Conservation (phyloP, 2,329 filamentous ascomycete species). For the Fusarium paranaense region DNA sequence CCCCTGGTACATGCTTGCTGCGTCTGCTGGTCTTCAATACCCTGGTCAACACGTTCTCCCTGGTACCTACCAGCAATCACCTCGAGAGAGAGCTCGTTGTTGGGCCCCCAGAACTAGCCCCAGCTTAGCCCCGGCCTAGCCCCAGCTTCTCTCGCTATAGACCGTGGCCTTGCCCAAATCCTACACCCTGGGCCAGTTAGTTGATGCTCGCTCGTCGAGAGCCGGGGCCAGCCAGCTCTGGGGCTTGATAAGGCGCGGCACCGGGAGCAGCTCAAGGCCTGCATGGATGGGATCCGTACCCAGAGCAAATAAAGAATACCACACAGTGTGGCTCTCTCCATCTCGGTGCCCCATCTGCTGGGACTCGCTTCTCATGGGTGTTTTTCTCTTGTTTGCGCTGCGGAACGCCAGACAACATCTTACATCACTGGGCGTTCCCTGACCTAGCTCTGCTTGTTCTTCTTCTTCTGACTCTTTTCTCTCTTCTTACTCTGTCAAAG, state of each 20-base stretch:
- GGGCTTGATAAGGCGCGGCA: constrained; percentile 43
- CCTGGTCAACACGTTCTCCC: constrained; percentile 42
- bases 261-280: constrained; percentile 33
- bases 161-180: constrained; percentile 30
- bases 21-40: constrained; percentile 34
- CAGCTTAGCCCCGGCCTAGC: constrained; percentile 39
- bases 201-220: constrained; percentile 17
- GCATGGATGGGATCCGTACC: constrained; percentile 40
- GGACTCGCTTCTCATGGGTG: constrained; percentile 38
- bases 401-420: constrained; percentile 35
- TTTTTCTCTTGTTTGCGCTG: constrained; percentile 37
- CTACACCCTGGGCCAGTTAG: constrained; percentile 25
- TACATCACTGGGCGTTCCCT: constrained; percentile 41
- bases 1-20: constrained; percentile 34
- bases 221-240: constrained; percentile 36
- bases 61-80: constrained; percentile 37
- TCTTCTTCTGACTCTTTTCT: constrained; percentile 33
- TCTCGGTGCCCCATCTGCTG: constrained; percentile 34
- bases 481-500: constrained; percentile 26
- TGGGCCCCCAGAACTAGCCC: constrained; percentile 20
- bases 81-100: constrained; percentile 30
- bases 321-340: constrained; percentile 42
- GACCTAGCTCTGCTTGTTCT: constrained; percentile 30
- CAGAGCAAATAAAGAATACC: constrained; percentile 41
- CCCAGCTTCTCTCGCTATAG: constrained; percentile 28